Percentiles rank a stretch among this genome's conserved stretches.
Conservation (phyloP, 148 eudicot genomes). For the Heliamphora exappendiculata region DNA sequence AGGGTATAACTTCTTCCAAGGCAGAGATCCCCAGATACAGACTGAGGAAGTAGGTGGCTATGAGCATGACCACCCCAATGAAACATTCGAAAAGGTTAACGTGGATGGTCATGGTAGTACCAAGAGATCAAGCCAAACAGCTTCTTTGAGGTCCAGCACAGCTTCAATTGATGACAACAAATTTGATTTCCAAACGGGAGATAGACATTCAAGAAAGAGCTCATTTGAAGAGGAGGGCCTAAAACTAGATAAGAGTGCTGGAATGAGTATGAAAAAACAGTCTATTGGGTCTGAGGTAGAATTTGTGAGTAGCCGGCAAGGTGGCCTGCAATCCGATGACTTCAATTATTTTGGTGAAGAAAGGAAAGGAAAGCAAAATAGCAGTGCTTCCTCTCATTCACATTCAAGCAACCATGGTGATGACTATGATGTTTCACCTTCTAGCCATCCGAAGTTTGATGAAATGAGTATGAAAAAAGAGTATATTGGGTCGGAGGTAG, state of each 20-base stretch:
- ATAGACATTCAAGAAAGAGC: slow-evolving; percentile 16
- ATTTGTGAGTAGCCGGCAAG: slow-evolving; percentile 12
- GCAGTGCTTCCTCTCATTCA: slow-evolving; percentile 23
- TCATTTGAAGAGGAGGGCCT: slow-evolving; percentile 16
- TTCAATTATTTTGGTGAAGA: slow-evolving; percentile 21
- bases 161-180: slow-evolving; percentile 22
- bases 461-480: slow-evolving; percentile 17
- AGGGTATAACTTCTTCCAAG: slow-evolving; percentile 19
- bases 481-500: slow-evolving; percentile 19
- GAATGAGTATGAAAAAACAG: slow-evolving; percentile 16
- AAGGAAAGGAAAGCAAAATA: slow-evolving; percentile 20
- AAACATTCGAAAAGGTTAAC: slow-evolving; percentile 16
- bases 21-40: slow-evolving; percentile 22
- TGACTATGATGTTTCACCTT: slow-evolving; percentile 21
- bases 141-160: slow-evolving; percentile 24
- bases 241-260: slow-evolving; percentile 7
- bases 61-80: slow-evolving; percentile 16
- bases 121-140: slow-evolving; percentile 14
- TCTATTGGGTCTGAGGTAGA: slow-evolving; percentile 20
- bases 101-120: slow-evolving; percentile 12
- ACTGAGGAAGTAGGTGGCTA: slow-evolving; percentile 19
- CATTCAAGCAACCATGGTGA: slow-evolving; percentile 25
- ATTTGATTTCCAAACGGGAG: slow-evolving; percentile 18
- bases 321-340: slow-evolving; percentile 14
- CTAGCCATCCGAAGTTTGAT: slow-evolving; percentile 20